Conservation (phyloP, 179 eudicot species). For the Sideroxylon spinosum region DNA sequence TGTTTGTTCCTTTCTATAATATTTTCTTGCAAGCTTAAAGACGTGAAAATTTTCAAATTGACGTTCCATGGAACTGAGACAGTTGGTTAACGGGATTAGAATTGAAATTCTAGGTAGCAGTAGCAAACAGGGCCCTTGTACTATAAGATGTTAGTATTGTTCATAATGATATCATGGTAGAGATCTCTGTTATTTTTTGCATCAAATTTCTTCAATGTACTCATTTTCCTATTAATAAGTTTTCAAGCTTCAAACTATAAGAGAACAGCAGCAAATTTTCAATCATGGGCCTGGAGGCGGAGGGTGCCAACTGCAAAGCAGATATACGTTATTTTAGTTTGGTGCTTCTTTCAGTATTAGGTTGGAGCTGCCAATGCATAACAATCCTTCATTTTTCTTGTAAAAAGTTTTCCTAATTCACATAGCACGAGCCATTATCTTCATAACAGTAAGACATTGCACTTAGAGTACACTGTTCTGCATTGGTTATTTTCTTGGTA, state of each 20-base stretch:
- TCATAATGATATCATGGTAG: not conserved
- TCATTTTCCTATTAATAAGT: not conserved
- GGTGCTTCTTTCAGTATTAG: slow-evolving; percentile 10
- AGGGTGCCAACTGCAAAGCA: not conserved
- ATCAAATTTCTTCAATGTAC: not conserved
- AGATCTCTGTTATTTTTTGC: not conserved
- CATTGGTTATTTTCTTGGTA: not conserved
- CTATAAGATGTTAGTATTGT: not conserved
- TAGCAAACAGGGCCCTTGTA: not conserved
- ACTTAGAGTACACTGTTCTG: not conserved
- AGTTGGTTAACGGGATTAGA: not conserved
- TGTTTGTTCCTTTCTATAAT: not conserved
- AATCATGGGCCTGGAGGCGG: not conserved
- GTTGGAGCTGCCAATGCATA: not conserved
- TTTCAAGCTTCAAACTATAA: not conserved
- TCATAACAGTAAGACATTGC: not conserved
- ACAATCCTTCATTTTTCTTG: not conserved
- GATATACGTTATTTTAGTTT: not conserved
- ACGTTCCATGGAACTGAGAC: not conserved
- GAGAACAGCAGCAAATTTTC: not conserved
- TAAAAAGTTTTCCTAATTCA: not conserved
- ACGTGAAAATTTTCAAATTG: not conserved
- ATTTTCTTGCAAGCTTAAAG: not conserved
- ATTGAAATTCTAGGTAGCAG: not conserved
- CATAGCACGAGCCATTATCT: not conserved